Evolutionary conservation across 495 filamentous ascomycete genomes (phyloP).

Genomic region (Pyronema omphalodes): DNA sequence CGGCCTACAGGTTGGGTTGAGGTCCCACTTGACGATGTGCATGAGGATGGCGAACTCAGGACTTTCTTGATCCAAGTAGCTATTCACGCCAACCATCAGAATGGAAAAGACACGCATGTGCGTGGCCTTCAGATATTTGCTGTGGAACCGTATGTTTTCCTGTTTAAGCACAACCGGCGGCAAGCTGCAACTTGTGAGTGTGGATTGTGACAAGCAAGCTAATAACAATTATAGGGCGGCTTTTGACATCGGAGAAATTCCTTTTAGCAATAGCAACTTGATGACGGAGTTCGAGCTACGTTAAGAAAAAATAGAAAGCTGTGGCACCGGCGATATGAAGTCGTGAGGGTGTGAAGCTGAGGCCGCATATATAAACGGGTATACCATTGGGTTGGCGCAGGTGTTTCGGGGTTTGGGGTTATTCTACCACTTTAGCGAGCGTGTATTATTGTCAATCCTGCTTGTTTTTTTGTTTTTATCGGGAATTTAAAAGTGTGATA

Average conservation of each 20-base stretch:
- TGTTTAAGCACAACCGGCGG: neutral
- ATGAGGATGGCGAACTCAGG: slow-evolving; percentile 36
- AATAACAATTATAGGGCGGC: slow-evolving; percentile 3
- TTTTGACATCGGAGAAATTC: slow-evolving; percentile 17
- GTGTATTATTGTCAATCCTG: too few species aligned
- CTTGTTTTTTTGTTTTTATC: too few species aligned
- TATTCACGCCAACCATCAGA: slow-evolving; percentile 92
- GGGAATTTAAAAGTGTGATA: too few species aligned
- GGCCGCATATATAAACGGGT: neutral
- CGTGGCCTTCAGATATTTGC: slow-evolving; percentile 85
- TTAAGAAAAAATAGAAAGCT: neutral
- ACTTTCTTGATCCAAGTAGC: slow-evolving; percentile 74
- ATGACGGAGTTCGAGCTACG: slow-evolving; percentile 19
- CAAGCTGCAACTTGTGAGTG: neutral
- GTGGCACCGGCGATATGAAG: too few species aligned
- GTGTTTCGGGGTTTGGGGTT: neutral
- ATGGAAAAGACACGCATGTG: slow-evolving; percentile 96
- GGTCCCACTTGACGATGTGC: slow-evolving; percentile 52
- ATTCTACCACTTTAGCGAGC: too few species aligned
- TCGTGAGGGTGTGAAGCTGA: neutral
- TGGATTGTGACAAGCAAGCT: neutral
- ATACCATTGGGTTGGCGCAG: neutral
- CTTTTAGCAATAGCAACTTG: slow-evolving; percentile 16
- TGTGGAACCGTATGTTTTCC: slow-evolving; percentile 32
- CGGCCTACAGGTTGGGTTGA: slow-evolving; percentile 79